These are phyloP conservation scores for Hyaloperonospora arabidopsidis DNA, from an alignment of 352 stramenopile species.

Conservation along the genomic window DNA sequence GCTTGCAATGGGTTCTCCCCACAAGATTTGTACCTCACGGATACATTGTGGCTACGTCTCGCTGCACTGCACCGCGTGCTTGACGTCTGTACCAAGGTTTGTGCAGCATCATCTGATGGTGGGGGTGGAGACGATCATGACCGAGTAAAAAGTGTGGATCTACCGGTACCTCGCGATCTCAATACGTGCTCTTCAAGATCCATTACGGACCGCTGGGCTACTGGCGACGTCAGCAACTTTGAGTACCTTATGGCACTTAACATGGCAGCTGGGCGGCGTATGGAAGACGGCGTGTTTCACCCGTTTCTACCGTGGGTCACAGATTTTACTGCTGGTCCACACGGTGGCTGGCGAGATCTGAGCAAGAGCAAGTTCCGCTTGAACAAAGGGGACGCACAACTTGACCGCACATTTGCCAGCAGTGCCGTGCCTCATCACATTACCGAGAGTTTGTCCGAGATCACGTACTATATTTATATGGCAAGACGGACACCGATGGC, in stretches of 20 bases:
- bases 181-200: constrained; percentile 23
- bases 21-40: constrained; percentile 35
- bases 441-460: constrained; percentile 90
- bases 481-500: constrained; percentile 84
- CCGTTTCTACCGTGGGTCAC: constrained; percentile 95
- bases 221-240: constrained; percentile 86
- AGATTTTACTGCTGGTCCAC: constrained; percentile 62
- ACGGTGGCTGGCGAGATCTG: constrained; percentile 81
- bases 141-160: neutral
- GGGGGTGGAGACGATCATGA: neutral
- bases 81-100: constrained; percentile 2
- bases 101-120: neutral
- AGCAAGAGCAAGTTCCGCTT: constrained; percentile 91
- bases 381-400: constrained; percentile 90
- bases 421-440: constrained; percentile 89
- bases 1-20: constrained; percentile 38
- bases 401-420: constrained; percentile 86
- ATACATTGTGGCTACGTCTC: constrained; percentile 48
- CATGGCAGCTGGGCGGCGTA: constrained; percentile 72
- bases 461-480: constrained; percentile 95
- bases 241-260: constrained; percentile 93
- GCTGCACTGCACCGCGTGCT: constrained; percentile 28
- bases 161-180: constrained; percentile 12
- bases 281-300: constrained; percentile 80
- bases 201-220: constrained; percentile 84